phyloP scores from a whole-genome alignment of 2,329 filamentous ascomycete genomes.

The Leptographium flavum region DNA sequence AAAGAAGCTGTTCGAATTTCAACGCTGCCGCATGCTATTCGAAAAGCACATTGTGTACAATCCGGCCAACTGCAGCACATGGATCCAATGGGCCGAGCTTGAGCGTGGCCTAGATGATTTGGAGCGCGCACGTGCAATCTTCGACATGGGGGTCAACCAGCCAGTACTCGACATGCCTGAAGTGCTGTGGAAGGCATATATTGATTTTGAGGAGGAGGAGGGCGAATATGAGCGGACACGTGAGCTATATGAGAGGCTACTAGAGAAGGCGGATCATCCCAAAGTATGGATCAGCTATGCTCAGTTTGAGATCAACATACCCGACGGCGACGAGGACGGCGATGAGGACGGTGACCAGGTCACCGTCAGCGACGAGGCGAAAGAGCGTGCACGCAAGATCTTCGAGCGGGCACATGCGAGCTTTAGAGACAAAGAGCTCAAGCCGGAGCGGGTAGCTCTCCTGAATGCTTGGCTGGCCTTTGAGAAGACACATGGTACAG shows the following conservation, averaged over 20 bases:
- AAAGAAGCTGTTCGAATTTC: conserved; percentile 86
- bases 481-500: conserved; percentile 68
- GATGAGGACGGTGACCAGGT: conserved; percentile 43
- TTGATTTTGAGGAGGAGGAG: conserved; percentile 96
- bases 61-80: conserved; percentile 76
- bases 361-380: conserved; percentile 69
- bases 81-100: conserved; percentile 92
- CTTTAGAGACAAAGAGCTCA: conserved; percentile 81
- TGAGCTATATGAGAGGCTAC: conserved; percentile 72
- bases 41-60: conserved; percentile 93
- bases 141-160: conserved; percentile 77
- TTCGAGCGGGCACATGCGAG: conserved; percentile 76
- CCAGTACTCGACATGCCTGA: conserved; percentile 90
- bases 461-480: conserved; percentile 90
- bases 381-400: conserved; percentile 63
- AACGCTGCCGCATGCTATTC: conserved; percentile 78
- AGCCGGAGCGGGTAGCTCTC: conserved; percentile 83
- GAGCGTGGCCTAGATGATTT: conserved; percentile 84
- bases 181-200: conserved; percentile 93
- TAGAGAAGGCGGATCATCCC: conserved; percentile 93
- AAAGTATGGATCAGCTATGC: conserved; percentile 99
- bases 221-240: conserved; percentile 77
- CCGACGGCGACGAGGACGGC: conserved; percentile 51
- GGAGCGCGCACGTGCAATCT: conserved; percentile 78
- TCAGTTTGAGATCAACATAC: conserved; percentile 94